phyloP scores from a whole-genome alignment of 2,329 filamentous ascomycete genomes.

The Nannizzia gypsea region DNA sequence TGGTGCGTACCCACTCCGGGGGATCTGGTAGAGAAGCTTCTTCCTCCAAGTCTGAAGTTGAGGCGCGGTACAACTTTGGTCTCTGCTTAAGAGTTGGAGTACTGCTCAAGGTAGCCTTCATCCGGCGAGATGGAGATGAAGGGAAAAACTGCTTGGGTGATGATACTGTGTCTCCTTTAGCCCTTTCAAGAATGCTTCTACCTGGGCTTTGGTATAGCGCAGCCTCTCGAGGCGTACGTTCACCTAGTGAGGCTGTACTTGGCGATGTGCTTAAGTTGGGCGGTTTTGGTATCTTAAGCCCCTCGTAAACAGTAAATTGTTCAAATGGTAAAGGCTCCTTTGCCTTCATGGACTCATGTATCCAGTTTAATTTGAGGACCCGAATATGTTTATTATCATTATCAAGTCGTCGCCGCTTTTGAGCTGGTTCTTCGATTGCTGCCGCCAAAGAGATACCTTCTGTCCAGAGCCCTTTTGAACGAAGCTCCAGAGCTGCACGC shows the following conservation, averaged over 20 bases:
- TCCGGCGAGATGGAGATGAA: constrained; percentile 1
- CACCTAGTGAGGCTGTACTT: constrained; percentile 4
- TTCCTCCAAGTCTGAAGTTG: constrained; percentile 67
- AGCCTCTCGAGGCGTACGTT: neutral
- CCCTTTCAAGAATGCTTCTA: constrained; percentile 40
- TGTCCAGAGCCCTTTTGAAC: constrained; percentile 49
- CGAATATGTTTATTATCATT: constrained; percentile 17
- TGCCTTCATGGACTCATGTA: constrained; percentile 37
- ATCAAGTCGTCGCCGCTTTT: constrained; percentile 21
- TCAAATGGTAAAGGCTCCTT: constrained; percentile 36
- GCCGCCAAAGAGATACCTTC: constrained; percentile 22
- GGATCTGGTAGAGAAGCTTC: constrained; percentile 47
- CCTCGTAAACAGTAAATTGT: constrained; percentile 43
- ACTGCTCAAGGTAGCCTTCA: constrained; percentile 10
- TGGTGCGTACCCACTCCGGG: constrained; percentile 56
- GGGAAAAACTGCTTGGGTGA: constrained; percentile 6
- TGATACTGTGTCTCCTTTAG: constrained; percentile 37
- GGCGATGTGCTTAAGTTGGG: constrained; percentile 6
- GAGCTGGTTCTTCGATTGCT: constrained; percentile 13
- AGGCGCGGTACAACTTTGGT: constrained; percentile 50
- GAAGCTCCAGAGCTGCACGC: constrained; percentile 66
- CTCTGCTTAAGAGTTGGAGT: constrained; percentile 19
- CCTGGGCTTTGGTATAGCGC: constrained; percentile 10
- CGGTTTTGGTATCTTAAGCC: constrained; percentile 17
- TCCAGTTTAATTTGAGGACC: constrained; percentile 45